Percentiles rank a stretch among this genome's conserved stretches.
These are phyloP conservation scores for Podosphaera xanthii DNA, from an alignment of 2,329 filamentous ascomycete genomes.

Conservation along the genomic window DNA sequence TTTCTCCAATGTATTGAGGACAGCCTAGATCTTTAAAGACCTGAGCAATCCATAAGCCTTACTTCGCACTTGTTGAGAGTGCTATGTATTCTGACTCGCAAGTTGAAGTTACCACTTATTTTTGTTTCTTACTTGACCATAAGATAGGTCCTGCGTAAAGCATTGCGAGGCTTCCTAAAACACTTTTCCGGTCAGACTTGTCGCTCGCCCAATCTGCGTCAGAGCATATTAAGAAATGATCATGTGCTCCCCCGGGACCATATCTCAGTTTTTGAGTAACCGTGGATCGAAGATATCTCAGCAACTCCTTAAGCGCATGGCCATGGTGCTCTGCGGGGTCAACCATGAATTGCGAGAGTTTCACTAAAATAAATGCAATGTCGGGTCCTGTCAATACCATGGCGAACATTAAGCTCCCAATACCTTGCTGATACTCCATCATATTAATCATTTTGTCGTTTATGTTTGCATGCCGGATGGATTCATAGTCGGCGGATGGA, in stretches of 20 bases:
- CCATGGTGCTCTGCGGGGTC: background rate
- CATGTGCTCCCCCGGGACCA: background rate
- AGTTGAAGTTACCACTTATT: background rate
- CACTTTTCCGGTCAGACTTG: background rate
- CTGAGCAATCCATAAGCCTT: background rate
- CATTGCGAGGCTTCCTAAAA: background rate
- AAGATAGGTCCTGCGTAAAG: background rate
- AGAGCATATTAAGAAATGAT: background rate
- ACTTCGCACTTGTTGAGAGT: background rate
- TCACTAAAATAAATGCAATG: background rate
- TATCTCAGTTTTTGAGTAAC: background rate
- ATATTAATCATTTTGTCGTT: slow-evolving; percentile 1
- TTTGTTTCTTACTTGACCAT: background rate
- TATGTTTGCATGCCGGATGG: background rate
- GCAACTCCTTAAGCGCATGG: background rate
- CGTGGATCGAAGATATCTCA: background rate
- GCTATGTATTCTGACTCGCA: background rate
- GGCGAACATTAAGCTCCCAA: background rate
- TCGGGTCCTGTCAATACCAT: background rate
- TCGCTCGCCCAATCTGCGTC: background rate
- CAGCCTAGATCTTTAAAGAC: background rate
- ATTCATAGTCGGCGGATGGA: background rate
- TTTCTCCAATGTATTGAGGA: background rate
- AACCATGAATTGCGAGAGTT: background rate
- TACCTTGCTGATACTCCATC: slow-evolving; percentile 1